These are phyloP conservation scores for Monosporozyma aerobia DNA, from an alignment of 805 yeast genomes.

Conservation along the genomic window DNA sequence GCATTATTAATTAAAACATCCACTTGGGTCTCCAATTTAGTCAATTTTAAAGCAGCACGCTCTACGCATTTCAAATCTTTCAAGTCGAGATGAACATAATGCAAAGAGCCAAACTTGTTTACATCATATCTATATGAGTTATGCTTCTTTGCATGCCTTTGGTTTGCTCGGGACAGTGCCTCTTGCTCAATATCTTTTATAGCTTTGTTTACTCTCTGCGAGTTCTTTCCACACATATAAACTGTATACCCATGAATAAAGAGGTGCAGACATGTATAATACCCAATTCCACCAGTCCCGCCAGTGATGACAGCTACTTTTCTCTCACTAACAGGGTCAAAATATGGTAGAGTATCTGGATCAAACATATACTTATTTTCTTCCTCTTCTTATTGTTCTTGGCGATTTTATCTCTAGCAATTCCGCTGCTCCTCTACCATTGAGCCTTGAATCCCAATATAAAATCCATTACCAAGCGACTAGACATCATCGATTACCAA, in stretches of 20 bases:
- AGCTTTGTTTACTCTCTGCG: slow-evolving; percentile 45
- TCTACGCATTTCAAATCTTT: slow-evolving; percentile 39
- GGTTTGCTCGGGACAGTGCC: slow-evolving; percentile 32
- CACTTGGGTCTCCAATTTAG: slow-evolving; percentile 38
- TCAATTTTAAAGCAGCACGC: slow-evolving; percentile 40
- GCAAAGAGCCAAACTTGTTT: slow-evolving; percentile 39
- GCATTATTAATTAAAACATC: slow-evolving; percentile 69
- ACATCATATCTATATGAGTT: neutral
- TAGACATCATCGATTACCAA: neutral
- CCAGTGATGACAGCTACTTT: slow-evolving; percentile 71
- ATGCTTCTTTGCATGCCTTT: neutral
- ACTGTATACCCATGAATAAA: slow-evolving; percentile 71
- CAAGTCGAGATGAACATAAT: slow-evolving; percentile 48
- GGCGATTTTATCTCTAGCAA: neutral
- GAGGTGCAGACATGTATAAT: slow-evolving; percentile 62
- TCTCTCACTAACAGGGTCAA: slow-evolving; percentile 44
- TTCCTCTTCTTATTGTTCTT: neutral
- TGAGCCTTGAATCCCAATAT: neutral
- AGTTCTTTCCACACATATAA: slow-evolving; percentile 65
- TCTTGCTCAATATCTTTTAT: slow-evolving; percentile 46
- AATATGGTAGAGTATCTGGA: slow-evolving; percentile 51
- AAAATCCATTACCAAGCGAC: neutral
- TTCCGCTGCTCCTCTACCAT: neutral
- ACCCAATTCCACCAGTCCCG: slow-evolving; percentile 77
- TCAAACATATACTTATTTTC: slow-evolving; percentile 20